These are phyloP conservation scores for Yamadazyma friedrichii DNA, from an alignment of 1,139 yeast genomes.

Conservation along the genomic window DNA sequence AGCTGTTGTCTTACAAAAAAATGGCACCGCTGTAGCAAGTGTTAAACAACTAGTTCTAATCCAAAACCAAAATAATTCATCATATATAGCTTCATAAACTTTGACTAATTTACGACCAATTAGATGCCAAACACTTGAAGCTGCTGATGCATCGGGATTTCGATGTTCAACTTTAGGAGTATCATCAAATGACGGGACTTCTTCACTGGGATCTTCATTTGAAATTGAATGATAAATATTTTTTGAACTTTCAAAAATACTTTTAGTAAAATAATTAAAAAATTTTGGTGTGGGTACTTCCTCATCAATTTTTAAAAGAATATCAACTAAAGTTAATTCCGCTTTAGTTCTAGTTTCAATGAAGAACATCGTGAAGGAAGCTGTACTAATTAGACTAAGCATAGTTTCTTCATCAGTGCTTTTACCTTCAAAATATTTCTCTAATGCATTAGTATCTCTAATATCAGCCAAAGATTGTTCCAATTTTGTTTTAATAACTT, in stretches of 20 bases:
- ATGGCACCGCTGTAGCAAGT: conserved; percentile 27
- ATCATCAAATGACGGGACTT: conserved; percentile 10
- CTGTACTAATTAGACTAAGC: conserved; percentile 28
- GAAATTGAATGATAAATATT: conserved; percentile 14
- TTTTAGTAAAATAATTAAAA: conserved; percentile 22
- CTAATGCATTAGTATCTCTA: conserved; percentile 16
- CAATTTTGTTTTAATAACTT: conserved; percentile 12
- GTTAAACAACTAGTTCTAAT: conserved; percentile 27
- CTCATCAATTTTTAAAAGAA: conserved; percentile 27
- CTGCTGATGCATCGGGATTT: conserved; percentile 34
- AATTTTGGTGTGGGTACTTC: conserved; percentile 24
- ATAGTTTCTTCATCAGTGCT: conserved; percentile 25
- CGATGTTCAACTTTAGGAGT: conserved; percentile 9
- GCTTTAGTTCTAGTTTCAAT: conserved; percentile 14
- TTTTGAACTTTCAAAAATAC: conserved; percentile 15
- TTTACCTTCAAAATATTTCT: conserved; percentile 15
- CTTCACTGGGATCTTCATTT: conserved; percentile 13
- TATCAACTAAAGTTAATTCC: conserved; percentile 25
- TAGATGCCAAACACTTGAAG: conserved; percentile 22
- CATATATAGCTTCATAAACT: conserved; percentile 18
- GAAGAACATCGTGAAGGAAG: conserved; percentile 20
- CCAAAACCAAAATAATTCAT: conserved; percentile 33
- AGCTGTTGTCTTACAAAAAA: conserved; percentile 30
- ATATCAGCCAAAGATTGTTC: conserved; percentile 11
- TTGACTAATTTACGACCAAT: conserved; percentile 19